Percentiles rank a stretch among this genome's conserved stretches.
phyloP scores from a whole-genome alignment of 495 filamentous ascomycete genomes.

The Parathielavia appendiculata region DNA sequence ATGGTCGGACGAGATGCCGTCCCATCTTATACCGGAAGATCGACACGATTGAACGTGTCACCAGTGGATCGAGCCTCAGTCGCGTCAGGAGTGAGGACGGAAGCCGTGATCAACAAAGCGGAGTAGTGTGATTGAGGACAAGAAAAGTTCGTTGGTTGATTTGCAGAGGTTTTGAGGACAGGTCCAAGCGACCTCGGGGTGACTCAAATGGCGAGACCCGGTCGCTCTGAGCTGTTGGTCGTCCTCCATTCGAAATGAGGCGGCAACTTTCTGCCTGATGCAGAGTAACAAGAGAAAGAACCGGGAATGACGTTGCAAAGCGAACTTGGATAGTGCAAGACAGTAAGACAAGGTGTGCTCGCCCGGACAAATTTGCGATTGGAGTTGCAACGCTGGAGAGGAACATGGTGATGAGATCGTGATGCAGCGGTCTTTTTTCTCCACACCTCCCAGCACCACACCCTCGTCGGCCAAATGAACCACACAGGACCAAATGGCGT shows the following conservation, averaged over 20 bases:
- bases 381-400: no score
- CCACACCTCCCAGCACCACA: no score
- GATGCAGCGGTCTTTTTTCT: no score
- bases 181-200: background rate
- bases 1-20: background rate
- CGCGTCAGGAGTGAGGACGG: background rate
- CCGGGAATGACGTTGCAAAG: background rate
- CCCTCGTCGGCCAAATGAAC: background rate
- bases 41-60: background rate
- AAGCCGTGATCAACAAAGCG: background rate
- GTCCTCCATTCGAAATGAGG: background rate
- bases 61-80: background rate
- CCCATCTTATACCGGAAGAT: constrained; percentile 4
- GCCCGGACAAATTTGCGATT: no score
- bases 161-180: background rate
- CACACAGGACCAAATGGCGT: background rate
- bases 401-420: no score
- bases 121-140: background rate
- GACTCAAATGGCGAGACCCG: background rate
- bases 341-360: no score
- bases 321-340: no score
- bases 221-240: background rate
- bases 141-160: background rate
- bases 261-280: background rate
- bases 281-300: background rate